A percentile compares a stretch with the other conserved stretches of the same genome.
Evolutionary conservation across 2,329 filamentous ascomycete genomes (phyloP).

Genomic region (Fusarium cicatricum): DNA sequence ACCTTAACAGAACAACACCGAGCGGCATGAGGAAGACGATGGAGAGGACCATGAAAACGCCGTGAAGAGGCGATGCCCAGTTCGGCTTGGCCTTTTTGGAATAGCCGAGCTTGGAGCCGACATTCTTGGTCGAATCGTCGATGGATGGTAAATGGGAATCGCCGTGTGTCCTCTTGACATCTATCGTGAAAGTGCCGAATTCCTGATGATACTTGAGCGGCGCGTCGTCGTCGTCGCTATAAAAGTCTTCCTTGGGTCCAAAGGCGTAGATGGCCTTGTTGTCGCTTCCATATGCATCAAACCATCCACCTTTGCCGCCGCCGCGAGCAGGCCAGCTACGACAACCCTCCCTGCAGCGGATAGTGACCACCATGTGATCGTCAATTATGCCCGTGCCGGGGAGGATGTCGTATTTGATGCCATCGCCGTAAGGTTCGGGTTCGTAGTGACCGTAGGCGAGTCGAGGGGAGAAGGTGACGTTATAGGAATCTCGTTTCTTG

Average conservation of each 20-base stretch:
- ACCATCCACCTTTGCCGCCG: conserved; percentile 47
- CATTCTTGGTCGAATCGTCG: conserved; percentile 44
- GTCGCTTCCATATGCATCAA: conserved; percentile 59
- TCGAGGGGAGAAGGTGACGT: conserved; percentile 66
- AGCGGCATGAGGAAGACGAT: conserved; percentile 65
- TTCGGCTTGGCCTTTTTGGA: conserved; percentile 47
- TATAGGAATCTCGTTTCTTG: conserved; percentile 53
- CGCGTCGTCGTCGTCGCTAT: conserved; percentile 53
- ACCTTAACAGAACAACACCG: conserved; percentile 61
- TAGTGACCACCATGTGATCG: conserved; percentile 58
- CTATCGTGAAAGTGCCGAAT: conserved; percentile 64
- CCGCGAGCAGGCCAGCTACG: conserved; percentile 54
- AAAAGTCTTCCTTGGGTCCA: conserved; percentile 56
- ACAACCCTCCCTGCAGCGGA: conserved; percentile 60
- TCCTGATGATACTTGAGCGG: conserved; percentile 60
- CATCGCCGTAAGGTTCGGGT: conserved; percentile 55
- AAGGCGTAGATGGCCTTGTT: conserved; percentile 65
- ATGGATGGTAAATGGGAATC: conserved; percentile 52
- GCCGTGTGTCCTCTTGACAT: conserved; percentile 62
- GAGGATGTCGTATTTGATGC: conserved; percentile 54
- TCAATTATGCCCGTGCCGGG: conserved; percentile 57
- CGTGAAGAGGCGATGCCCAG: conserved; percentile 54
- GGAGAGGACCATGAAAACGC: conserved; percentile 62
- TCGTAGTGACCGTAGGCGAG: conserved; percentile 60
- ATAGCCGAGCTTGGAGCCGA: conserved; percentile 48